Base-by-base conservation (phyloP, 108 stramenopile genomes). In the Nitzschia sp. region DNA sequence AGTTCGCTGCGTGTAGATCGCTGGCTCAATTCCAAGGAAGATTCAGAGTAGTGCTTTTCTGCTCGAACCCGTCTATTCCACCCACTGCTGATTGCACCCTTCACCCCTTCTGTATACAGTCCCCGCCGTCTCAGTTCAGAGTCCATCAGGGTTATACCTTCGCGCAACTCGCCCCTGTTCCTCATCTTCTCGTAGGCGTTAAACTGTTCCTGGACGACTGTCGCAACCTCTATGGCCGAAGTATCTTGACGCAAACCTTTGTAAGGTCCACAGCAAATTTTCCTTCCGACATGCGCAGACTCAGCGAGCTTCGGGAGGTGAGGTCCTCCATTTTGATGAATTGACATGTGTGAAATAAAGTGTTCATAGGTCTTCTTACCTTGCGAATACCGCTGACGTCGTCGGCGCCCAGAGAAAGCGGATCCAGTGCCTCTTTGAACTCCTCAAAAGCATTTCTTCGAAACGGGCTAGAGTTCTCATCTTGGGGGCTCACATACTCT, bases 331-430 rank as follows among this genome's bases (percentile, higher is more conserved):
- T n/a, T n/a, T n/a, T n/a, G n/a, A n/a, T n/a, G n/a, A n/a, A n/a
- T n/a, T n/a, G n/a, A n/a, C n/a, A n/a, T n/a, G n/a, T n/a, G n/a
- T n/a, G n/a, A n/a, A n/a, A n/a, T n/a, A 55, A 56, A 15, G 16
- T 45, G 9, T 21, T 27, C 28, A 33, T 13, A 29, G 25, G 23
- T 1, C 11, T 8, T 58, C 73, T 60, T 61, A 85, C 84, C 66
- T 89, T 82, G 48, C 75, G 71, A 36, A 96, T 90, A 19, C 87
- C 95, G 56, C 65, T 79, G 17, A 93, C 92, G 59, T 96, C 90
- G 58, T 93, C 78, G 0, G 89, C 77, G 63, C 80, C 72, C 28
- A 96, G 73, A 46, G 72, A 78, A 35, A 75, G 70, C 26, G 88
- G 86, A 26, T 88, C 74, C 26, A 96, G 71, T 16, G 79, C 72